phyloP scores from a whole-genome alignment of 257 asterid genomes.

The Primulina huaijiensis region DNA sequence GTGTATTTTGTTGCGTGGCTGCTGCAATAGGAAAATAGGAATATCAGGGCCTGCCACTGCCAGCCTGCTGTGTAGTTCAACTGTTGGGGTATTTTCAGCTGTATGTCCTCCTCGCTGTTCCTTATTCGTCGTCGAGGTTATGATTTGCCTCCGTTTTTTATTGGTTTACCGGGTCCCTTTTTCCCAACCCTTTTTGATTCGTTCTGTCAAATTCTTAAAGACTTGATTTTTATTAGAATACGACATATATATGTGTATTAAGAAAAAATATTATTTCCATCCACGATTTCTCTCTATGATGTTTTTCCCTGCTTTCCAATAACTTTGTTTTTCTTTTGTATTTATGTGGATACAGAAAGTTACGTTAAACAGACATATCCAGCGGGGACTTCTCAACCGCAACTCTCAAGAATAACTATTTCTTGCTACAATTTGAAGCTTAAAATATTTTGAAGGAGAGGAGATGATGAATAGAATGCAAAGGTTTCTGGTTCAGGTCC shows the following conservation, averaged over 20 bases:
- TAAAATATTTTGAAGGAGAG: not conserved
- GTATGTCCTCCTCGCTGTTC: not conserved
- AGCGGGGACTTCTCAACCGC: not conserved
- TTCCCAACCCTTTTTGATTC: not conserved
- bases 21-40: not conserved
- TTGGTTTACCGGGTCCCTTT: not conserved
- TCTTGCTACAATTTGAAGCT: conserved; percentile 7
- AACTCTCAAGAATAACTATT: no score
- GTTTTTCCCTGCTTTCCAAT: not conserved
- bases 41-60: not conserved
- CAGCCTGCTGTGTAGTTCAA: not conserved
- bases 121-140: not conserved
- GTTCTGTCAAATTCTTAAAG: not conserved
- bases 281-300: not conserved
- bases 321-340: not conserved
- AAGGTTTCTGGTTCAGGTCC: conserved; percentile 42
- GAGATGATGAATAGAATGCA: conserved; percentile 52
- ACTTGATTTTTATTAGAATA: no score
- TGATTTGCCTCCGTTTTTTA: not conserved
- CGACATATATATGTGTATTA: not conserved
- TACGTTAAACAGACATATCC: not conserved
- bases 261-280: no score
- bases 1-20: not conserved
- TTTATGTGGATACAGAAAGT: not conserved
- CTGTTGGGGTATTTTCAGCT: not conserved